A percentile compares a stretch with the other conserved stretches of the same genome.
These are phyloP conservation scores for Candida labiduridarum DNA, from an alignment of 1,139 yeast genomes.

Conservation along the genomic window DNA sequence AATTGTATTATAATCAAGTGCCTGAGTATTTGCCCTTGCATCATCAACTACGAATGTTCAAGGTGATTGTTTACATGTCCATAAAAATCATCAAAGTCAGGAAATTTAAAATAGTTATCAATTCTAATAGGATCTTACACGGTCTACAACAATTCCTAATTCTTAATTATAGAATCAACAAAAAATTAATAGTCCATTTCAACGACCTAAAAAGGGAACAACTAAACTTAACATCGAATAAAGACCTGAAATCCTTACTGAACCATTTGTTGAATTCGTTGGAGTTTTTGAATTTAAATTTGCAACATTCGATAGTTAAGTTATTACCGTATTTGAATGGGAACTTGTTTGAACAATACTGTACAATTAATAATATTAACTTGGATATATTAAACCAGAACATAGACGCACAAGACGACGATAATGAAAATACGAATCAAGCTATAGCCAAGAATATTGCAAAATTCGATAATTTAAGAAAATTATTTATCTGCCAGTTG, in stretches of 20 bases:
- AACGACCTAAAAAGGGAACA: conserved; percentile 33
- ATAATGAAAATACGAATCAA: conserved; percentile 11
- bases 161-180: conserved; percentile 41
- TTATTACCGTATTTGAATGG: conserved; percentile 43
- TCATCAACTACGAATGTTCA: conserved; percentile 23
- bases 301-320: conserved; percentile 30
- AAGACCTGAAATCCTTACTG: conserved; percentile 1
- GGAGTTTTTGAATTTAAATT: conserved; percentile 30
- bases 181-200: conserved; percentile 35
- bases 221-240: conserved; percentile 24
- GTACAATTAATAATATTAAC: conserved; percentile 39
- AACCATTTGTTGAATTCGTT: conserved; percentile 23
- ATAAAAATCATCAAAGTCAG: conserved; percentile 32
- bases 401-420: conserved; percentile 9
- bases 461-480: conserved; percentile 40
- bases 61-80: conserved; percentile 34
- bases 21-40: background rate
- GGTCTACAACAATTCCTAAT: conserved; percentile 33
- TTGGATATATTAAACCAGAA: conserved; percentile 20
- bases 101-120: conserved; percentile 27
- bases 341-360: conserved; percentile 42
- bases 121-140: conserved; percentile 27
- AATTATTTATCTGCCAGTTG: conserved; percentile 42
- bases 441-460: conserved; percentile 19
- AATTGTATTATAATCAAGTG: conserved; percentile 6